These are phyloP conservation scores for Anaeromyces robustus DNA, from an alignment of 192 early-diverging fungal genomes.

Conservation along the genomic window DNA sequence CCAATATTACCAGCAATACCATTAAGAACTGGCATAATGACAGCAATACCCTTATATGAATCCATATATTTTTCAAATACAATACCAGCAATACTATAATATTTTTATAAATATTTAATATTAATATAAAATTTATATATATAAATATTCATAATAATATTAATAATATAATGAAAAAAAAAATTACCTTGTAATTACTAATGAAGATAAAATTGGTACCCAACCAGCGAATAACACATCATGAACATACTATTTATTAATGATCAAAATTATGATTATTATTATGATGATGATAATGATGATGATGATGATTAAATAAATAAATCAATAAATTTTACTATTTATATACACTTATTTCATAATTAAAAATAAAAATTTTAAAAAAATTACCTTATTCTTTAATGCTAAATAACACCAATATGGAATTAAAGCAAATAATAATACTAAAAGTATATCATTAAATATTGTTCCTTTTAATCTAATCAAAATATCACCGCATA, in stretches of 20 bases:
- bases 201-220: background rate
- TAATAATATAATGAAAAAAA: background rate
- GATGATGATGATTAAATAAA: no score
- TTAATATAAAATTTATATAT: no score
- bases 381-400: background rate
- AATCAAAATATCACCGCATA: conserved; percentile 8
- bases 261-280: no score
- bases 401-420: background rate
- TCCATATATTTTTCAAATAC: background rate
- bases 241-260: background rate
- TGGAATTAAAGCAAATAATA: background rate
- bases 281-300: no score
- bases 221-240: background rate
- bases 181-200: background rate
- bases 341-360: no score
- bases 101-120: no score
- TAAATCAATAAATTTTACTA: no score
- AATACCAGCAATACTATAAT: background rate
- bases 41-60: conserved; percentile 12
- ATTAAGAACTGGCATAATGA: conserved; percentile 24
- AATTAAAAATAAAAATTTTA: no score
- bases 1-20: conserved; percentile 61
- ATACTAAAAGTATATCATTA: background rate
- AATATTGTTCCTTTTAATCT: background rate
- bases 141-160: no score